A percentile compares a stretch with the other conserved stretches of the same genome.
These are phyloP conservation scores for Pulveroboletus sp. DNA, from an alignment of 768 basidiomycete genomes.

Conservation along the genomic window DNA sequence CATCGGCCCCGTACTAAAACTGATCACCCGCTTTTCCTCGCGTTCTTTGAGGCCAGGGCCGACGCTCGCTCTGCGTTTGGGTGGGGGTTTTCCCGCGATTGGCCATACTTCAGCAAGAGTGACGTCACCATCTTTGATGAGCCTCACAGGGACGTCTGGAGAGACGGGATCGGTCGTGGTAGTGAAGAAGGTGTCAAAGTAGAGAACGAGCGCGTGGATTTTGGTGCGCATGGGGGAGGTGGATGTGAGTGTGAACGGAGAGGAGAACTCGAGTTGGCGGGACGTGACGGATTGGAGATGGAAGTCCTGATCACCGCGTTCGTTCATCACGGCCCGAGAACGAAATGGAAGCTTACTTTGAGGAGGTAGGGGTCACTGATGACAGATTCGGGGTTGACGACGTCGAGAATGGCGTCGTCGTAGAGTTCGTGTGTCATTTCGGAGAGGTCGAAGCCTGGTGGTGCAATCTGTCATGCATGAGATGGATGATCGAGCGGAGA, in stretches of 20 bases:
- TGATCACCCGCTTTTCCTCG: conserved; percentile 43
- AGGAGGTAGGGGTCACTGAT: conserved; percentile 61
- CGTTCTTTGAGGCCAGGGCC: conserved; percentile 43
- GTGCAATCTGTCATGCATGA: not conserved
- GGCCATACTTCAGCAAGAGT: conserved; percentile 79
- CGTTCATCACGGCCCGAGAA: too few species aligned
- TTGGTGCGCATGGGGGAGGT: conserved; percentile 59
- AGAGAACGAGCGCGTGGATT: conserved; percentile 79
- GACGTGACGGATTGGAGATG: conserved; percentile 60
- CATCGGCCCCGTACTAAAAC: conserved; percentile 88
- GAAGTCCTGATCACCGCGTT: conserved; percentile 59
- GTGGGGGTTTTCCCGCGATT: conserved; percentile 62
- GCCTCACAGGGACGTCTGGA: conserved; percentile 48
- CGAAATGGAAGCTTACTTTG: conserved; percentile 50
- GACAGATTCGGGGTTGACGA: conserved; percentile 63
- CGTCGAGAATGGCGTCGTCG: conserved; percentile 82
- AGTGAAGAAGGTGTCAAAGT: conserved; percentile 95
- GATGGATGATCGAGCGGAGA: not conserved
- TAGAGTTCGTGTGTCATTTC: conserved; percentile 75
- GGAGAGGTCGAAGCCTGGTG: conserved; percentile 81
- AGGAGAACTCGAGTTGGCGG: conserved; percentile 76
- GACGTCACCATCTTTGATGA: conserved; percentile 58
- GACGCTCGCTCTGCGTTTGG: conserved; percentile 57
- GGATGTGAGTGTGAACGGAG: conserved; percentile 71
- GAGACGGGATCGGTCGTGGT: conserved; percentile 52